Conservation (phyloP, 768 basidiomycete genomes). For the Leccinellum rugosiceps region DNA sequence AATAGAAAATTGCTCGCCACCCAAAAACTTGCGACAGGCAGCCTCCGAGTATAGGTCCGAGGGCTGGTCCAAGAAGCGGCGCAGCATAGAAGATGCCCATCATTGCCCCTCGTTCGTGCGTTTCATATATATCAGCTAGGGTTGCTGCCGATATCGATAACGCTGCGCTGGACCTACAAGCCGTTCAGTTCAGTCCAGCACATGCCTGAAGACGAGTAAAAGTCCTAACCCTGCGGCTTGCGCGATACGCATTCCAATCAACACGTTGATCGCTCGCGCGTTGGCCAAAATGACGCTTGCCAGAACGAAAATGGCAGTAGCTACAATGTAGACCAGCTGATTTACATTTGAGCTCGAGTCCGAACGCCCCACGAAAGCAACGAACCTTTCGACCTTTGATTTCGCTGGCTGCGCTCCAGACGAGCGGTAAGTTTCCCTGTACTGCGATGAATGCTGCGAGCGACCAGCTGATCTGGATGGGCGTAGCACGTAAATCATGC, state of each 20-base stretch:
- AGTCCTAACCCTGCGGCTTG: conserved; percentile 59
- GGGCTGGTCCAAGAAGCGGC: conserved; percentile 70
- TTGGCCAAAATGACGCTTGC: conserved; percentile 57
- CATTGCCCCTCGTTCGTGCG: conserved; percentile 69
- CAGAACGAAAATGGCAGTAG: conserved; percentile 49
- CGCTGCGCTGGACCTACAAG: conserved; percentile 57
- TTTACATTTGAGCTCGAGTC: conserved; percentile 3
- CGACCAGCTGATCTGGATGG: conserved; percentile 60
- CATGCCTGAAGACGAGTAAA: conserved; percentile 1
- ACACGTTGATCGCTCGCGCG: conserved; percentile 46
- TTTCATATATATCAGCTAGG: conserved; percentile 75
- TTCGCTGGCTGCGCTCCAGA: conserved; percentile 72
- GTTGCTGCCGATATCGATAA: conserved; percentile 74
- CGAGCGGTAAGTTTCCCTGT: conserved; percentile 63
- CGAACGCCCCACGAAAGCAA: background rate
- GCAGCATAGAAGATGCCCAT: conserved; percentile 82
- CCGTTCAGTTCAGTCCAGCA: conserved; percentile 3
- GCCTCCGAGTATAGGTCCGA: conserved; percentile 74
- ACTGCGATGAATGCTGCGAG: conserved; percentile 71
- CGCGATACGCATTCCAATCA: conserved; percentile 68
- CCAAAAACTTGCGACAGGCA: conserved; percentile 59
- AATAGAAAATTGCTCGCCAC: conserved; percentile 86
- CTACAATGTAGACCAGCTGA: conserved; percentile 53
- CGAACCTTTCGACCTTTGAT: conserved; percentile 70
- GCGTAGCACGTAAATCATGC: conserved; percentile 54